A percentile compares a stretch with the other conserved stretches of the same genome.
phyloP scores from a whole-genome alignment of 73 alveolate species.

The Paramecium tetraurelia region DNA sequence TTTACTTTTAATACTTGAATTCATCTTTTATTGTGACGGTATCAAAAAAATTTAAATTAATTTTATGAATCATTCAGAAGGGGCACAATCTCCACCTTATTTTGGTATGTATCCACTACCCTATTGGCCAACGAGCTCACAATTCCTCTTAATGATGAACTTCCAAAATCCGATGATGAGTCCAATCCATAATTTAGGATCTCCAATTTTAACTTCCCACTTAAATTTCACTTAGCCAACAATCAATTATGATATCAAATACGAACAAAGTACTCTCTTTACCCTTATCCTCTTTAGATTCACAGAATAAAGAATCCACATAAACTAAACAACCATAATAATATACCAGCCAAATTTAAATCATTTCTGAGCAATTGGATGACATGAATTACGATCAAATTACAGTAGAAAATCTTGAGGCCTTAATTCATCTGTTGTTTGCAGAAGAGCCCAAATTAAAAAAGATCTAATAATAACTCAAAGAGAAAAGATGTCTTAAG shows the following conservation, averaged over 20 bases:
- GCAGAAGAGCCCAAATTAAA: background rate
- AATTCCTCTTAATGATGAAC: background rate
- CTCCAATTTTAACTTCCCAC: slow-evolving; percentile 2
- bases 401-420: background rate
- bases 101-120: slow-evolving; percentile 22
- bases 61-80: slow-evolving; percentile 20
- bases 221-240: background rate
- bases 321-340: background rate
- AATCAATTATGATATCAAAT: background rate
- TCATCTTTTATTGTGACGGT: background rate
- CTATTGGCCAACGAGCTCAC: background rate
- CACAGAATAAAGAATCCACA: background rate
- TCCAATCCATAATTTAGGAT: background rate
- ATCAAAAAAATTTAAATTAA: slow-evolving; percentile 10
- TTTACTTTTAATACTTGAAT: background rate
- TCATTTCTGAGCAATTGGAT: background rate
- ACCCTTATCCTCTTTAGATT: background rate
- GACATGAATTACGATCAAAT: background rate
- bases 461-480: background rate
- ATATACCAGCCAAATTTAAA: background rate
- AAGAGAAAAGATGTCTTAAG: background rate
- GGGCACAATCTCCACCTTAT: background rate
- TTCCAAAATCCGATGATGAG: background rate
- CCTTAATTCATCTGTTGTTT: background rate
- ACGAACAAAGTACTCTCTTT: background rate